Conservation (phyloP, 176 grass and related monocot species). For the Oropetium thomaeum region DNA sequence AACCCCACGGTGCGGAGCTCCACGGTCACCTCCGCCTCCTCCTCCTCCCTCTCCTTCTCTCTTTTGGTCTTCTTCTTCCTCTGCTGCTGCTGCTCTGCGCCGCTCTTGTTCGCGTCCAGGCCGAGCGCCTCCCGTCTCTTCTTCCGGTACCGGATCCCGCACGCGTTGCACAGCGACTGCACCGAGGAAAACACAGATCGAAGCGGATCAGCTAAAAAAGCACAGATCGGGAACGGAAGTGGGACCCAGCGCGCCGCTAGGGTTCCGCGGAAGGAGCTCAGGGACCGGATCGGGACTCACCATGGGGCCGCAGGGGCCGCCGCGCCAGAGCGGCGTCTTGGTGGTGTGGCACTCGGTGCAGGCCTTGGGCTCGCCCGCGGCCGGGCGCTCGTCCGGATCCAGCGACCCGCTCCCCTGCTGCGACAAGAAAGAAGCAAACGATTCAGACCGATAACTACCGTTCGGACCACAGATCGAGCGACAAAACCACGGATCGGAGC, state of each 20-base stretch:
- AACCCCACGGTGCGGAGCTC: slow-evolving; percentile 46
- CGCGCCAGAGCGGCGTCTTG: slow-evolving; percentile 83
- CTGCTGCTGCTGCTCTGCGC: not conserved
- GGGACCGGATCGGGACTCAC: slow-evolving; percentile 41
- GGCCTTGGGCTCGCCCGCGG: slow-evolving; percentile 55
- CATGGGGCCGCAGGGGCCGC: slow-evolving; percentile 74
- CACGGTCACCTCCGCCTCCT: slow-evolving; percentile 36
- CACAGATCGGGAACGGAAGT: slow-evolving; percentile 18
- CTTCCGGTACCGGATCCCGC: slow-evolving; percentile 97
- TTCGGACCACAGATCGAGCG: not conserved
- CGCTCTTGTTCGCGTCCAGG: slow-evolving; percentile 37
- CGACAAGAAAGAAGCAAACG: not conserved
- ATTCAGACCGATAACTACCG: not conserved
- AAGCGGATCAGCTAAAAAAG: slow-evolving; percentile 15
- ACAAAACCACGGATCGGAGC: slow-evolving; percentile 25
- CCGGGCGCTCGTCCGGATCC: slow-evolving; percentile 46
- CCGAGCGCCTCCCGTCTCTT: slow-evolving; percentile 61
- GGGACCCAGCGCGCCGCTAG: not conserved
- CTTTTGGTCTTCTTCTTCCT: slow-evolving; percentile 36
- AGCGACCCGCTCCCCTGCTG: slow-evolving; percentile 41
- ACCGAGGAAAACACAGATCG: slow-evolving; percentile 20
- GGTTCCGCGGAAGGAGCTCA: not conserved
- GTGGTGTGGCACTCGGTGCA: slow-evolving; percentile 82
- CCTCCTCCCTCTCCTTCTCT: slow-evolving; percentile 1
- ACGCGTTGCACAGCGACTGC: slow-evolving; percentile 98